A percentile compares a stretch with the other conserved stretches of the same genome.
These are phyloP conservation scores for Plantago lanceolata DNA, from an alignment of 305 asterid genomes.

Conservation along the genomic window DNA sequence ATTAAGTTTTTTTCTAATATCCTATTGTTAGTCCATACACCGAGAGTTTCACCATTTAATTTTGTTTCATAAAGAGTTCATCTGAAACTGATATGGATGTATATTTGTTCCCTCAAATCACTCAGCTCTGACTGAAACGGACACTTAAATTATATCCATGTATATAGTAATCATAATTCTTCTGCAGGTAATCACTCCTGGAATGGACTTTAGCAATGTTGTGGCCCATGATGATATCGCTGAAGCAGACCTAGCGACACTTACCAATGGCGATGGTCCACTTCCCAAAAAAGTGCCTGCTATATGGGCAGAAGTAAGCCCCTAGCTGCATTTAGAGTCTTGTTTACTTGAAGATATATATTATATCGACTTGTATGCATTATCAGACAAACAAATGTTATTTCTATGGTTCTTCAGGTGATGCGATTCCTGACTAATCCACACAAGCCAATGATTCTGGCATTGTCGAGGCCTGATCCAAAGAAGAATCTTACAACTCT, in stretches of 20 bases:
- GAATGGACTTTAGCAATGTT: conserved; percentile 89
- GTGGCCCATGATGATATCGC: conserved; percentile 54
- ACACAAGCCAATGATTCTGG: conserved; percentile 94
- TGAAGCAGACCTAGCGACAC: conserved; percentile 53
- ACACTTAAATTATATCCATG: neutral
- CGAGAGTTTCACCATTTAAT: neutral
- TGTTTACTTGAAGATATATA: neutral
- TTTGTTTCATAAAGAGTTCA: neutral
- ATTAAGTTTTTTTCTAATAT: no score
- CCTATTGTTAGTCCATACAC: no score
- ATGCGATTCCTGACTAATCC: conserved; percentile 88
- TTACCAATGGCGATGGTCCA: conserved; percentile 26
- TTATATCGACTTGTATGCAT: neutral
- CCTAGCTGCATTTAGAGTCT: neutral
- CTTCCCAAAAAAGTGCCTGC: conserved; percentile 65
- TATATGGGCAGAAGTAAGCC: conserved; percentile 78
- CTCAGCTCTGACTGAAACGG: neutral
- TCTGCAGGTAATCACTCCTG: conserved; percentile 78
- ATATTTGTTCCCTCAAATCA: no score
- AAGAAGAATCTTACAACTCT: conserved; percentile 82
- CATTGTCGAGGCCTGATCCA: conserved; percentile 89
- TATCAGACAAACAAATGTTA: neutral
- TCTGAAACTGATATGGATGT: neutral
- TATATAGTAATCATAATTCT: neutral
- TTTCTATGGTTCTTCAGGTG: conserved; percentile 37